These are phyloP conservation scores for Dryas octopetala DNA, from an alignment of 306 rosid genomes.

Conservation along the genomic window DNA sequence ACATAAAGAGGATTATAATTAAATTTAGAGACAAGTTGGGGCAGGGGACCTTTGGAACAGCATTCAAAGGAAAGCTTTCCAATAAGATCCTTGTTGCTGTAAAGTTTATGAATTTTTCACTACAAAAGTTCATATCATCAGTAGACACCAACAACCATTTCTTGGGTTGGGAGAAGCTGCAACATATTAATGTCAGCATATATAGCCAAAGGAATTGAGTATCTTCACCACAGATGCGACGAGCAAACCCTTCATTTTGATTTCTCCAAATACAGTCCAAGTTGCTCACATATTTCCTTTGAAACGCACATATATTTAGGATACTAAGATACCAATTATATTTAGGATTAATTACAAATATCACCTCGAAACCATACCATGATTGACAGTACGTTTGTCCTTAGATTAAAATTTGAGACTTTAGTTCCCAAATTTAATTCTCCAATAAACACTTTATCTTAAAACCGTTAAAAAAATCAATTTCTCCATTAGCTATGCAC, in stretches of 20 bases:
- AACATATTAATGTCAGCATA: neutral
- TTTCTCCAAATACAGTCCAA: too few species aligned
- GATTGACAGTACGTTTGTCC: too few species aligned
- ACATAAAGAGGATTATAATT: neutral
- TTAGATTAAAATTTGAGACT: too few species aligned
- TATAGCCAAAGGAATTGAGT: constrained; percentile 1
- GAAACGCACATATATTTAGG: too few species aligned
- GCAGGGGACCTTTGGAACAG: constrained; percentile 5
- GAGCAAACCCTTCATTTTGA: neutral
- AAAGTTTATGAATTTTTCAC: neutral
- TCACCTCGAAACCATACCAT: too few species aligned
- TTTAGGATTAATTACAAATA: too few species aligned
- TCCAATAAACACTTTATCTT: too few species aligned
- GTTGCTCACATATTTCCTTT: too few species aligned
- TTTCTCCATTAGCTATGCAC: too few species aligned
- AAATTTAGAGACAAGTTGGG: constrained; percentile 1
- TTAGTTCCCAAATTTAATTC: too few species aligned
- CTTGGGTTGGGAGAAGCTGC: neutral
- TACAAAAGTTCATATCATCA: neutral
- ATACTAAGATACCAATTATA: too few species aligned
- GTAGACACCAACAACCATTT: neutral
- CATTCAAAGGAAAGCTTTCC: neutral
- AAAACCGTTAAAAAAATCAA: too few species aligned
- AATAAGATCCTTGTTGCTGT: neutral
- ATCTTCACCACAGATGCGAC: neutral